A percentile compares a stretch with the other conserved stretches of the same genome.
These are phyloP conservation scores for Baudoinia panamericana DNA, from an alignment of 495 filamentous ascomycete species.

Conservation along the genomic window DNA sequence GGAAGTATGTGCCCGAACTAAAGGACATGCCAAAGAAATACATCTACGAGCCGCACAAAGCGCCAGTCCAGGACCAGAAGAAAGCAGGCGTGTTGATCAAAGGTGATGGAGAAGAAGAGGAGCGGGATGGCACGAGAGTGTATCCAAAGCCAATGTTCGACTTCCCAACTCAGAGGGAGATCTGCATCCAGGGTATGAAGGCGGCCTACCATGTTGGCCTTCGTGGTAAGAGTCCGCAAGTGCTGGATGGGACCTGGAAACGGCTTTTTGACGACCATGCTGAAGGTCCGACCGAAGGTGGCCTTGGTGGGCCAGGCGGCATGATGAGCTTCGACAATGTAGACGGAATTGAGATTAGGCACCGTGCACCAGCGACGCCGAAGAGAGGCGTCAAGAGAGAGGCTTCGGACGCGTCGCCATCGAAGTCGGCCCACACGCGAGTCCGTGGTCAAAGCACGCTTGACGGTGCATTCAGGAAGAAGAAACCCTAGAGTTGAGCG, in stretches of 20 bases:
- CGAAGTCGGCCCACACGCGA: slow-evolving; percentile 17
- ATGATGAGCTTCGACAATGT: slow-evolving; percentile 17
- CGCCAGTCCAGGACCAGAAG: slow-evolving; percentile 46
- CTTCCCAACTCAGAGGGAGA: slow-evolving; percentile 42
- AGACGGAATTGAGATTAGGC: slow-evolving; percentile 15
- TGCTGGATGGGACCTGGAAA: slow-evolving; percentile 50
- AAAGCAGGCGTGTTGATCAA: slow-evolving; percentile 44
- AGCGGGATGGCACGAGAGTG: slow-evolving; percentile 24
- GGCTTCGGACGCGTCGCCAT: not conserved
- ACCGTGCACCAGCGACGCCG: not conserved
- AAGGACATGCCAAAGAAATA: slow-evolving; percentile 45
- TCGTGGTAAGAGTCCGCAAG: slow-evolving; percentile 44
- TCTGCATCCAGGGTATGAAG: slow-evolving; percentile 52
- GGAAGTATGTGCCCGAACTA: slow-evolving; percentile 50
- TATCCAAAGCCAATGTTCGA: slow-evolving; percentile 67
- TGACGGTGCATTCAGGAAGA: slow-evolving; percentile 24
- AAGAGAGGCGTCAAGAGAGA: slow-evolving; percentile 3
- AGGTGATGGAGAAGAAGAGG: slow-evolving; percentile 34
- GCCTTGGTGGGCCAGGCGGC: slow-evolving; percentile 22
- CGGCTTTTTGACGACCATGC: slow-evolving; percentile 38
- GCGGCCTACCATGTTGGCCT: slow-evolving; percentile 48
- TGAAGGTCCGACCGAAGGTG: slow-evolving; percentile 35
- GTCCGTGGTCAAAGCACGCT: slow-evolving; percentile 24
- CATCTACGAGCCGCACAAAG: slow-evolving; percentile 64
- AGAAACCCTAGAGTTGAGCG: no score